phyloP scores from a whole-genome alignment of 176 grass and related monocot species.

The Cenchrus fungigraminus region DNA sequence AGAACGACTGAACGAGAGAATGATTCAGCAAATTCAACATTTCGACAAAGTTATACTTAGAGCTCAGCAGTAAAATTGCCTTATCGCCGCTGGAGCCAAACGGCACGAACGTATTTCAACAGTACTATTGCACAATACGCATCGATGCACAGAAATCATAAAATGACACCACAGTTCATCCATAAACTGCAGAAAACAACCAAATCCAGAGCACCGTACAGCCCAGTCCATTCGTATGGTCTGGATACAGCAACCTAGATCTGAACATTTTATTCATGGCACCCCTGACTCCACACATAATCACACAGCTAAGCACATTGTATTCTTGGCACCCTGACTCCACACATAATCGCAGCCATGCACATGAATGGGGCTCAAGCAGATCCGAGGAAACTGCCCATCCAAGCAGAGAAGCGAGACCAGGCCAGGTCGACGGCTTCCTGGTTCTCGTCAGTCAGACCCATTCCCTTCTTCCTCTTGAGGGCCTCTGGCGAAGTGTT shows the following conservation, averaged over 20 bases:
- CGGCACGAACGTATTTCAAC: neutral
- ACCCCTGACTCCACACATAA: neutral
- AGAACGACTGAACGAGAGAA: neutral
- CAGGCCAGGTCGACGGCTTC: conserved; percentile 66
- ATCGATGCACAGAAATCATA: neutral
- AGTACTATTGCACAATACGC: neutral
- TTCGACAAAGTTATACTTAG: neutral
- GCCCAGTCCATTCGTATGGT: conserved; percentile 21
- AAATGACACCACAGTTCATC: neutral
- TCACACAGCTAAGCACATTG: conserved; percentile 22
- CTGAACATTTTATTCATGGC: conserved; percentile 43
- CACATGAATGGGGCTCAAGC: conserved; percentile 31
- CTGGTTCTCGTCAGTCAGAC: conserved; percentile 65
- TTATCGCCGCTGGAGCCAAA: neutral
- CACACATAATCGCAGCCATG: neutral
- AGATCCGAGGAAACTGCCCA: conserved; percentile 63
- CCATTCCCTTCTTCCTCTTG: conserved; percentile 83
- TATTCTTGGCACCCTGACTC: conserved; percentile 29
- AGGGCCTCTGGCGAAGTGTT: conserved; percentile 77
- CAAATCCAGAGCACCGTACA: neutral
- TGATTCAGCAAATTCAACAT: neutral
- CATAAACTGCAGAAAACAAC: neutral
- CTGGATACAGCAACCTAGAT: conserved; percentile 12
- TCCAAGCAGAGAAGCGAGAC: conserved; percentile 86
- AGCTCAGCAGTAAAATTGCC: neutral